phyloP scores from a whole-genome alignment of 306 rosid genomes.

The Ammopiptanthus mongolicus region DNA sequence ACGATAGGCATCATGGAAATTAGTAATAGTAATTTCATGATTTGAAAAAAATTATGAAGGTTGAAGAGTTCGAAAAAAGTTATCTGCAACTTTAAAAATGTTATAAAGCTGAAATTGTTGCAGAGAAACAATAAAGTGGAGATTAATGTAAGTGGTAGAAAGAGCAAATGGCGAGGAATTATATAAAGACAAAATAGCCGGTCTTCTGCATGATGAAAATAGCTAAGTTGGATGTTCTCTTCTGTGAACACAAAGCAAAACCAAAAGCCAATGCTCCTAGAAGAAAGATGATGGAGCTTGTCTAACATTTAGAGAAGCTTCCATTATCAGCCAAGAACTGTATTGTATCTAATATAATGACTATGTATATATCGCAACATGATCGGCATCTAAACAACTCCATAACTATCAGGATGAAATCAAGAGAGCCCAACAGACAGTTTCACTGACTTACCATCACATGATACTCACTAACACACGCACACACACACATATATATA shows the following conservation, averaged over 20 bases:
- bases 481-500: too few relatives aligned
- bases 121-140: neutral
- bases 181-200: neutral
- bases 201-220: neutral
- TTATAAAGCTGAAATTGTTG: neutral
- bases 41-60: too few relatives aligned
- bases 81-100: neutral
- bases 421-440: neutral
- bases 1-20: neutral
- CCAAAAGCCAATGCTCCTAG: neutral
- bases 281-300: neutral
- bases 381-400: neutral
- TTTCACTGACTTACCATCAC: neutral
- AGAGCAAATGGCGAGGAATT: neutral
- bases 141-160: neutral
- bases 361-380: neutral
- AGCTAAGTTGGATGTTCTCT: neutral
- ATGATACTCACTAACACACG: neutral
- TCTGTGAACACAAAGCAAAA: neutral
- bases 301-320: conserved; percentile 8
- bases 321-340: neutral
- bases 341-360: neutral
- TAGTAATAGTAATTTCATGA: too few relatives aligned
- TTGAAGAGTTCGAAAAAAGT: neutral
- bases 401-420: neutral